A percentile compares a stretch with the other conserved stretches of the same genome.
Evolutionary conservation across 1,284 basidiomycete species (phyloP).

Genomic region (Athelia sp.): DNA sequence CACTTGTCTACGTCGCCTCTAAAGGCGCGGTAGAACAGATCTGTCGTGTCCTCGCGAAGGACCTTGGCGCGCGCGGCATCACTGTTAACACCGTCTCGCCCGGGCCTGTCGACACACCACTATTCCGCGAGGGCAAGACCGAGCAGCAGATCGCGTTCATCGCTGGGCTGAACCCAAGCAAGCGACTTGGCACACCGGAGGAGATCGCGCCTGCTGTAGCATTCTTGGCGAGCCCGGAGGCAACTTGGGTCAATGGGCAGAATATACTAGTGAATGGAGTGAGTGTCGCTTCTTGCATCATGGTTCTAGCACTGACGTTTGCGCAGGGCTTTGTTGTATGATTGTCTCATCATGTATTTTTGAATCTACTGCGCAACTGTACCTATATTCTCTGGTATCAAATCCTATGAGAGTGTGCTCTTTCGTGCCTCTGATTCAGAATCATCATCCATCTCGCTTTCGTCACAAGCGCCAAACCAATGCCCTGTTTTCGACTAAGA

Average conservation of each 20-base stretch:
- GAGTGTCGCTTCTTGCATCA: constrained; percentile 9
- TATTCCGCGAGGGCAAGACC: constrained; percentile 50
- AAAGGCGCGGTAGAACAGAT: constrained; percentile 59
- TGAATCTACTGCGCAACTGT: background rate
- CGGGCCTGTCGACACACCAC: constrained; percentile 47
- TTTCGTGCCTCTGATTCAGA: no score
- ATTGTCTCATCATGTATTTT: no score
- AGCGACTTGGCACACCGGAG: constrained; percentile 43
- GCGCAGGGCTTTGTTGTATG: constrained; percentile 27
- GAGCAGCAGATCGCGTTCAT: constrained; percentile 41
- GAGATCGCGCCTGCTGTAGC: constrained; percentile 50
- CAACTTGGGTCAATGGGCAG: constrained; percentile 54
- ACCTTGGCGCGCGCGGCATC: constrained; percentile 45
- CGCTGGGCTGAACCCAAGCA: constrained; percentile 38
- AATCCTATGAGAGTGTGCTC: no score
- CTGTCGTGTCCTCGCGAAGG: constrained; percentile 53
- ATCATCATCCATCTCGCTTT: no score
- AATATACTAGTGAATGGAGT: constrained; percentile 52
- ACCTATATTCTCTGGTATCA: background rate
- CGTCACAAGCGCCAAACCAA: no score
- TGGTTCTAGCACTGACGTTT: background rate
- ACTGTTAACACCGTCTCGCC: constrained; percentile 56
- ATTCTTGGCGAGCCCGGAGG: constrained; percentile 47
- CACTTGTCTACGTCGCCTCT: constrained; percentile 45
- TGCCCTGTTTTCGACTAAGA: no score